These are phyloP conservation scores for Marasmius tenuissimus DNA, from an alignment of 1,284 basidiomycete species.

Conservation along the genomic window DNA sequence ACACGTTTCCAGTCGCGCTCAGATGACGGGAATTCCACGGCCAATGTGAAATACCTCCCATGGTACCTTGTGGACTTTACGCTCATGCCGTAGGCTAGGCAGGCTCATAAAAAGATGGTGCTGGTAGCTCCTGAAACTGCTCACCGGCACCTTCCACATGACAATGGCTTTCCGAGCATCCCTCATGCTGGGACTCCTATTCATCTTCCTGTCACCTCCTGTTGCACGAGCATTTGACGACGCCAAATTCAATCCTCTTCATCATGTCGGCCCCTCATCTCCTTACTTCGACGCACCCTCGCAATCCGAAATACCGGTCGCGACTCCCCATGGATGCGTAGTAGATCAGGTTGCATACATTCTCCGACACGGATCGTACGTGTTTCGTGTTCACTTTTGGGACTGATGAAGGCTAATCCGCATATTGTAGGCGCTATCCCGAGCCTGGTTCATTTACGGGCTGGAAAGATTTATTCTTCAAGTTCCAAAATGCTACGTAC, in stretches of 20 bases:
- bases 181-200: too few relatives aligned
- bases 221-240: not conserved
- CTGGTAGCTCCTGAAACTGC: too few relatives aligned
- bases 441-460: conserved; percentile 39
- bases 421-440: conserved; percentile 34
- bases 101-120: too few relatives aligned
- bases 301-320: conserved; percentile 28
- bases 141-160: too few relatives aligned
- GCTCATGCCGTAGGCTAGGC: too few relatives aligned
- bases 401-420: not conserved
- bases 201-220: too few relatives aligned
- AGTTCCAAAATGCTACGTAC: conserved; percentile 41
- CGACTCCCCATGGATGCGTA: conserved; percentile 34
- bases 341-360: conserved; percentile 47
- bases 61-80: too few relatives aligned
- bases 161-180: too few relatives aligned
- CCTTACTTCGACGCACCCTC: conserved; percentile 44
- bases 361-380: conserved; percentile 41
- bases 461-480: conserved; percentile 36
- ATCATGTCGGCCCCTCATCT: conserved; percentile 41
- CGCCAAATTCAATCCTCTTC: conserved; percentile 34
- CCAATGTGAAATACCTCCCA: too few relatives aligned
- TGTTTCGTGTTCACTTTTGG: conserved; percentile 4
- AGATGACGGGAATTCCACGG: too few relatives aligned
- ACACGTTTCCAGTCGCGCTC: too few relatives aligned